Evolutionary conservation across 2,329 filamentous ascomycete genomes (phyloP).

Genomic region (Phyllosticta citriasiana): DNA sequence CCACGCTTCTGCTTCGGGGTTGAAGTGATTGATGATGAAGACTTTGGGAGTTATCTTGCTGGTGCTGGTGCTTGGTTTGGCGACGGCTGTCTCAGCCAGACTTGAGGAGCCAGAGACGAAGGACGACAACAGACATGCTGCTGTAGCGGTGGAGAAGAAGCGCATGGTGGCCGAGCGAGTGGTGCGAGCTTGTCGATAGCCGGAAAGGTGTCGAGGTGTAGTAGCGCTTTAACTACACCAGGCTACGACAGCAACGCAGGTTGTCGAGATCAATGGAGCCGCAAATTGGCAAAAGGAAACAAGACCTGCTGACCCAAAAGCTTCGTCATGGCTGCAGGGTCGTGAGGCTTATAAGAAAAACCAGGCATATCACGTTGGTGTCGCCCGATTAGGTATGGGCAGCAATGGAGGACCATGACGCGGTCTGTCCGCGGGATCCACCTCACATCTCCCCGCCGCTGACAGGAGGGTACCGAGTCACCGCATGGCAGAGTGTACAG

Average conservation of each 20-base stretch:
- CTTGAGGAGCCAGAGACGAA: constrained; percentile 6
- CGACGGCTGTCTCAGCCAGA: neutral
- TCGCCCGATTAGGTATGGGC: neutral
- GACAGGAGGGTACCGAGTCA: neutral
- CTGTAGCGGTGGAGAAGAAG: neutral
- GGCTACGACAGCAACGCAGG: neutral
- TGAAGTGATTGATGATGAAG: constrained; percentile 53
- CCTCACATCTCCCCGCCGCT: neutral
- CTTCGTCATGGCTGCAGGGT: neutral
- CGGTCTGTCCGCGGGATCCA: neutral
- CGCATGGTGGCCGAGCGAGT: neutral
- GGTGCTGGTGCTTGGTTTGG: neutral
- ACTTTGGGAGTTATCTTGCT: constrained; percentile 50
- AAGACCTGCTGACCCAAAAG: neutral
- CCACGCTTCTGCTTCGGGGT: constrained; percentile 37
- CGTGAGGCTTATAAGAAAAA: neutral
- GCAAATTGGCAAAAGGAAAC: neutral
- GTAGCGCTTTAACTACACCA: neutral
- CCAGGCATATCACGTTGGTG: neutral
- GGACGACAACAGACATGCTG: neutral
- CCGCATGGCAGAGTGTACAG: neutral
- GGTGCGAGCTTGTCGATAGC: neutral
- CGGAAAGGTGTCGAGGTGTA: neutral
- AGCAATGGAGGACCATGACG: neutral
- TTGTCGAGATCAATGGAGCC: neutral